Base-by-base conservation (phyloP, 352 stramenopile species). In the Blastocystis sp. region DNA sequence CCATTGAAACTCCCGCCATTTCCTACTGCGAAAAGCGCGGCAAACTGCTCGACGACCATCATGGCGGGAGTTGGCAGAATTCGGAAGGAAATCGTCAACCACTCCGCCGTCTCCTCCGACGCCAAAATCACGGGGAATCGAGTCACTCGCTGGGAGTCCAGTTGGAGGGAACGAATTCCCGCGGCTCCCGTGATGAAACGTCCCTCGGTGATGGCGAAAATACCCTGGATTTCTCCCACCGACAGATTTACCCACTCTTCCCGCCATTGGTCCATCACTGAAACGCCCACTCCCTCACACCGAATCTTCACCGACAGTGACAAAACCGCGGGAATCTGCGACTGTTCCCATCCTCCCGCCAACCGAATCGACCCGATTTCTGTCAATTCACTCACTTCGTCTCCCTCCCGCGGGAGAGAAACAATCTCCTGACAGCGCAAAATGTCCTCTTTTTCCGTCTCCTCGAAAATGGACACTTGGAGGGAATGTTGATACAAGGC, bases 61-160 rank as follows among this genome's bases (percentile, higher is more conserved):
- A 84, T 46, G 65, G 32, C 4, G 14, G 69, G 46, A 49, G 53
- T 56, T 21, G 27, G 24, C 4, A 85, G 59, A 24, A 85, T 8
- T 11, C 71, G n/a, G n/a, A n/a, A n/a, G n/a, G n/a, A n/a, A n/a
- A n/a, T n/a, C n/a, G n/a, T n/a, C n/a, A n/a, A n/a, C n/a, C n/a
- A n/a, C n/a, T n/a, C n/a, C n/a, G n/a, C n/a, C n/a, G n/a, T n/a
- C n/a, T n/a, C n/a, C n/a, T n/a, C n/a, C n/a, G n/a, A n/a, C n/a
- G n/a, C n/a, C n/a, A n/a, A n/a, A n/a, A n/a, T n/a, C 75, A 11
- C n/a, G 34, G 32, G 48, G 75, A 18, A 1, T 65, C 1, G 38
- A 48, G 14, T 56, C 63, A 4, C 9, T 56, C 69, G 34, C 40
- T 76, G 63, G 51, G 76, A 73, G 46, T 85, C 75, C 18, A 85